phyloP scores from a whole-genome alignment of 345 rosid genomes.

The Aegle marmelos region DNA sequence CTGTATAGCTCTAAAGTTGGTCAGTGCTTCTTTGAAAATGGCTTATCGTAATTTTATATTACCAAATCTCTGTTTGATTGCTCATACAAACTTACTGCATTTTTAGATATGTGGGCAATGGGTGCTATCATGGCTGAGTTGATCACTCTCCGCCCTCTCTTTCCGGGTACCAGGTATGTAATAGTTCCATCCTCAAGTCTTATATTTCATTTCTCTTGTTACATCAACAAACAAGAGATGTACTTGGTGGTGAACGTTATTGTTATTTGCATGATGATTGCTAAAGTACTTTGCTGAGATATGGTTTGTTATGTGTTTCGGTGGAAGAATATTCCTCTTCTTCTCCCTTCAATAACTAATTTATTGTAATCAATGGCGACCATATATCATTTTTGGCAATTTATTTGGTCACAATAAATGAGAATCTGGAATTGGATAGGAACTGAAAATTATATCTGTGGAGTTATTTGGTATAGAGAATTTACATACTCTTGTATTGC shows the following conservation, averaged over 20 bases:
- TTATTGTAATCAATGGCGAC: not conserved
- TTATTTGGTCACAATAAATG: not conserved
- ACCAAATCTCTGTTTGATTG: not conserved
- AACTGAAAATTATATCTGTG: not conserved
- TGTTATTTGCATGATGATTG: not conserved
- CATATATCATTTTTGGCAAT: not conserved
- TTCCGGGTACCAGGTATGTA: slow-evolving; percentile 78
- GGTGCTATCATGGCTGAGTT: slow-evolving; percentile 97
- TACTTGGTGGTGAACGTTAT: not conserved
- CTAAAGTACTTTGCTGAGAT: not conserved
- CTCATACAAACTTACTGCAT: not conserved
- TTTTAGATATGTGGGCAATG: slow-evolving; percentile 96
- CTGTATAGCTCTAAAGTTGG: slow-evolving; percentile 83
- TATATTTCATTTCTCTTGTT: not conserved
- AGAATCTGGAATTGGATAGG: not conserved
- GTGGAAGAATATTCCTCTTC: not conserved
- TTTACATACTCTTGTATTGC: not conserved
- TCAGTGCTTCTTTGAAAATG: slow-evolving; percentile 30
- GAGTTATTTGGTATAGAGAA: not conserved
- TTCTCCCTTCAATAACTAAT: not conserved
- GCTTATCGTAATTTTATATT: not conserved
- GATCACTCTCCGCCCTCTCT: slow-evolving; percentile 75
- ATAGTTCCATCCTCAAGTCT: not conserved
- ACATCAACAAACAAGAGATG: not conserved
- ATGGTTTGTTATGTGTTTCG: not conserved